Evolutionary conservation across 2,329 filamentous ascomycete genomes (phyloP).

Genomic region (Penicillium sp.): DNA sequence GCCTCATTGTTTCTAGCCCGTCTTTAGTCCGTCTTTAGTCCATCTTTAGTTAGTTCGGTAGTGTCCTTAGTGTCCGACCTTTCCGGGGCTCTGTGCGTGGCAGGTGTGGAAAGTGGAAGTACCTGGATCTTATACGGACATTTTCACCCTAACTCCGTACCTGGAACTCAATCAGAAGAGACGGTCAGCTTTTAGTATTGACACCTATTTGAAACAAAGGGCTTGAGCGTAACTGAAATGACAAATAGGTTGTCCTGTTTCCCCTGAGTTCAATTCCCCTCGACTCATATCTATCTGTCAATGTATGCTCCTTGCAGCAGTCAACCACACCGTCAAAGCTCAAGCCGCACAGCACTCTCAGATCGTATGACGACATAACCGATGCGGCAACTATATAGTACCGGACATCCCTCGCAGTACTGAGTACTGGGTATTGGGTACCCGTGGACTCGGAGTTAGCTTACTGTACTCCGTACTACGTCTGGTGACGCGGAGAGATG

Average conservation of each 20-base stretch:
- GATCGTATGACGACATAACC: not conserved
- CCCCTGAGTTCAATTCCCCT: slow-evolving; percentile 1
- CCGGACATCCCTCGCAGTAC: not conserved
- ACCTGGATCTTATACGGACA: not conserved
- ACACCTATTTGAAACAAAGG: not conserved
- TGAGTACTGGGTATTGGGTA: not conserved
- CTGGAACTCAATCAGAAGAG: not conserved
- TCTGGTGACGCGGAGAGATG: not conserved
- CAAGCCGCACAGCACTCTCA: not conserved
- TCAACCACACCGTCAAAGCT: not conserved
- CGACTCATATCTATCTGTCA: not conserved
- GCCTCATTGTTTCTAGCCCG: not conserved
- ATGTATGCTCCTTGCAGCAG: not conserved
- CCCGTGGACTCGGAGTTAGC: not conserved
- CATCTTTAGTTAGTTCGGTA: not conserved
- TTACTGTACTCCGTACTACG: not conserved
- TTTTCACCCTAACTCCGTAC: not conserved
- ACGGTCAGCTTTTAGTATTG: not conserved
- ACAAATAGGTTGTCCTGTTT: not conserved
- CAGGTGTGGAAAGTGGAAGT: not conserved
- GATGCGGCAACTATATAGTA: not conserved
- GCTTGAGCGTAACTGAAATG: not conserved
- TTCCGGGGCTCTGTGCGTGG: slow-evolving; percentile 3
- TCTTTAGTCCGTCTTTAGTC: not conserved
- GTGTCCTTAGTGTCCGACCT: not conserved